Conservation (phyloP, 2,329 filamentous ascomycete species). For the Helotiales sp. region DNA sequence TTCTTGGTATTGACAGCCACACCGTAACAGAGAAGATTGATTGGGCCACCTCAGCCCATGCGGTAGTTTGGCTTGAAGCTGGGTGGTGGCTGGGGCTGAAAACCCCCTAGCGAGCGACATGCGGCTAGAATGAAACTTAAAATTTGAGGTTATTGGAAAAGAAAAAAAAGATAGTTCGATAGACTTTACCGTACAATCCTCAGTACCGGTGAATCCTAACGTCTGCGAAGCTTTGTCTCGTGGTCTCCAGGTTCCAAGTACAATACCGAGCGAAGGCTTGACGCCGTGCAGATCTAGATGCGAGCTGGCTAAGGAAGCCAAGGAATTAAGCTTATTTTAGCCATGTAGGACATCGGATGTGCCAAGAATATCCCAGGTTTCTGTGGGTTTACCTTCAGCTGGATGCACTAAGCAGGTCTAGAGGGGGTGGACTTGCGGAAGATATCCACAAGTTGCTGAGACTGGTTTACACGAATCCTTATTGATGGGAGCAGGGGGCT, state of each 20-base stretch:
- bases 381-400: background rate
- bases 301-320: background rate
- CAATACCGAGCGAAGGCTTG: background rate
- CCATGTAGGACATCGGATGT: constrained; percentile 4
- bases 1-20: constrained; percentile 1
- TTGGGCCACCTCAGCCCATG: background rate
- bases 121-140: background rate
- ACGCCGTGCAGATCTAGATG: background rate
- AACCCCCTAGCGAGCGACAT: background rate
- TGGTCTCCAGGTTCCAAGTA: background rate
- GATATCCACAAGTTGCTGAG: background rate
- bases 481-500: too few species aligned
- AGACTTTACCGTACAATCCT: too few species aligned
- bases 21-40: background rate
- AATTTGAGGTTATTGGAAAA: background rate
- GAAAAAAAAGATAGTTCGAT: too few species aligned
- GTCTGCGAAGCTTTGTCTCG: background rate
- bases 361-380: background rate
- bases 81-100: constrained; percentile 3
- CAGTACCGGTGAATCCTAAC: too few species aligned
- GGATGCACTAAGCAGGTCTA: background rate
- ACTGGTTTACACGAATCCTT: background rate
- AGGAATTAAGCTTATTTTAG: constrained; percentile 13
- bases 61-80: background rate
- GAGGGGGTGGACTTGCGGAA: background rate